These are phyloP conservation scores for Phytophthora sansomeana DNA, from an alignment of 352 stramenopile species.

Conservation along the genomic window DNA sequence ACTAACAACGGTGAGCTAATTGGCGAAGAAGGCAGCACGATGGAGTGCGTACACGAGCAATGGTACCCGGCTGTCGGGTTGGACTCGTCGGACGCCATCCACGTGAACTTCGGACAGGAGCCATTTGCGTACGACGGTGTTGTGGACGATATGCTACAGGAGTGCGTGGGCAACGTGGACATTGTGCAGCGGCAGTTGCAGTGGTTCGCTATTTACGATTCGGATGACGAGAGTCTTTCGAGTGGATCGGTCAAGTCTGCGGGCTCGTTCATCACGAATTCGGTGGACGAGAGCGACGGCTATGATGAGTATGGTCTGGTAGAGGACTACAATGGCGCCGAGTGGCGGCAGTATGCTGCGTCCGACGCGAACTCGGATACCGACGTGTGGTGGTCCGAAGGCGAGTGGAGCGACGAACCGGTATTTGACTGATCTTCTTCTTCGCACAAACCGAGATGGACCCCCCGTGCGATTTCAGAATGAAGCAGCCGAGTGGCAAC, in stretches of 20 bases:
- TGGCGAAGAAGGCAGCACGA: conserved; percentile 10
- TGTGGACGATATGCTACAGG: conserved; percentile 39
- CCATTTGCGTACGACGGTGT: conserved; percentile 43
- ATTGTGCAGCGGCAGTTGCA: conserved; percentile 38
- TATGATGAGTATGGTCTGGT: conserved; percentile 46
- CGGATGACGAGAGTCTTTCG: conserved; percentile 33
- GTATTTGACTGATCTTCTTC: too few species aligned
- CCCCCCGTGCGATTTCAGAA: too few species aligned
- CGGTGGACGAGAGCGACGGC: conserved; percentile 39
- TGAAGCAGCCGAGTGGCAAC: too few species aligned
- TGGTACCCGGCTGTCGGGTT: conserved; percentile 43
- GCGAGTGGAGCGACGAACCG: conserved; percentile 37
- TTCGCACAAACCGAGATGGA: too few species aligned
- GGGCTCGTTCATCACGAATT: conserved; percentile 8
- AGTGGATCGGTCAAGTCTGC: conserved; percentile 20
- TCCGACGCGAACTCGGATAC: too few species aligned
- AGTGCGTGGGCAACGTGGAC: conserved; percentile 31
- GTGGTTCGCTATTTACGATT: conserved; percentile 43
- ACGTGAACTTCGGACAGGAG: conserved; percentile 47
- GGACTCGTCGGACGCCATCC: conserved; percentile 40
- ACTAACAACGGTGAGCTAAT: conserved; percentile 41
- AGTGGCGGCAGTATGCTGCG: conserved; percentile 31
- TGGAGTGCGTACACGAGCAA: conserved; percentile 43
- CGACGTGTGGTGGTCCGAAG: conserved; percentile 41
- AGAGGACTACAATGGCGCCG: conserved; percentile 34